These are phyloP conservation scores for Neocatenulostroma microsporum DNA, from an alignment of 2,329 filamentous ascomycete genomes.

Conservation along the genomic window DNA sequence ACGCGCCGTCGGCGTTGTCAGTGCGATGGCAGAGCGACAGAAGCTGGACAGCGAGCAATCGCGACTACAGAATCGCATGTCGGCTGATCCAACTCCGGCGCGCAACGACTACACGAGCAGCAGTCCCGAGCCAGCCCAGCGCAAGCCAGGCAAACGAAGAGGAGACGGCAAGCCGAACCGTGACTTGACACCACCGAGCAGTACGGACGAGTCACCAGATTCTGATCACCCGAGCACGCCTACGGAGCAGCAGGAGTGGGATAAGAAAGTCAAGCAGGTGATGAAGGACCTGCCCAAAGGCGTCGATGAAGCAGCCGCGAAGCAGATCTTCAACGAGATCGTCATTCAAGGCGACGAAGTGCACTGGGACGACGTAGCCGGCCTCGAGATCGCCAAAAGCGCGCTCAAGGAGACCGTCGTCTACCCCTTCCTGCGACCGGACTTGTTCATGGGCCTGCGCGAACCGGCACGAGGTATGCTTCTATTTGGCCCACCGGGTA, in stretches of 20 bases:
- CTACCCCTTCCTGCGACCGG: conserved; percentile 89
- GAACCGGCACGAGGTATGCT: conserved; percentile 94
- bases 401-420: conserved; percentile 93
- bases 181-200: conserved; percentile 39
- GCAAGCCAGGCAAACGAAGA: conserved; percentile 19
- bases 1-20: conserved; percentile 26
- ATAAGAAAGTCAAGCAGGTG: conserved; percentile 55
- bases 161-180: conserved; percentile 16
- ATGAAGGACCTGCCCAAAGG: conserved; percentile 73
- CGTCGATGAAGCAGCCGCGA: conserved; percentile 72
- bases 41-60: conserved; percentile 24
- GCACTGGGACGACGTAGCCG: conserved; percentile 88
- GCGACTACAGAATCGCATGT: conserved; percentile 12
- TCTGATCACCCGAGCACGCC: conserved; percentile 29
- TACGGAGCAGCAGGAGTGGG: conserved; percentile 46
- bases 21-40: conserved; percentile 25
- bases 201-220: conserved; percentile 33
- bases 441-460: conserved; percentile 89
- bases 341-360: conserved; percentile 92
- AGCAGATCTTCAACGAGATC: conserved; percentile 92
- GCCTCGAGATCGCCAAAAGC: conserved; percentile 80
- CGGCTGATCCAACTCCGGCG: conserved; percentile 9
- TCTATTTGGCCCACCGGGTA: conserved; percentile 93
- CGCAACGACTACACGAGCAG: conserved; percentile 12
- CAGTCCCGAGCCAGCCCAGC: conserved; percentile 13